These are phyloP conservation scores for Starmerella sirachaensis DNA, from an alignment of 805 yeast genomes.

Conservation along the genomic window DNA sequence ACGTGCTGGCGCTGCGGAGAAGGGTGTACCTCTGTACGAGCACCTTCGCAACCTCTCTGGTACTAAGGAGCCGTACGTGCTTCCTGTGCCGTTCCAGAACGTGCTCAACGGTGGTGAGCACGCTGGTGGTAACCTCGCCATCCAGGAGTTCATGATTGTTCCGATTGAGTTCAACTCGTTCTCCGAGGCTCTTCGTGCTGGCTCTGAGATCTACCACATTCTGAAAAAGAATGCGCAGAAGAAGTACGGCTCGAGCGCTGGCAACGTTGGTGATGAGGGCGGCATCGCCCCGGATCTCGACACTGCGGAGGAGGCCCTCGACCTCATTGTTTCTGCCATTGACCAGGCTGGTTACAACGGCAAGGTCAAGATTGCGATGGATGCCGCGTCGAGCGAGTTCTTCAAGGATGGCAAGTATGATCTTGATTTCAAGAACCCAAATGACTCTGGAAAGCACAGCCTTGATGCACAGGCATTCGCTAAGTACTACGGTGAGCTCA, in stretches of 20 bases:
- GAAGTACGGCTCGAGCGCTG: slow-evolving; percentile 95
- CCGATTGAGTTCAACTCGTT: slow-evolving; percentile 85
- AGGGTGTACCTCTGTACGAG: slow-evolving; percentile 82
- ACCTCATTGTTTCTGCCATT: slow-evolving; percentile 82
- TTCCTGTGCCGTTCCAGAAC: slow-evolving; percentile 98
- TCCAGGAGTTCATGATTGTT: slow-evolving; percentile 99
- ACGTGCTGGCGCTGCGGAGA: slow-evolving; percentile 96
- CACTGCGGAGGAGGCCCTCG: slow-evolving; percentile 94
- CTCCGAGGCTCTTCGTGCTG: slow-evolving; percentile 93
- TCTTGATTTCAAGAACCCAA: slow-evolving; percentile 96
- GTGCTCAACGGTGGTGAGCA: slow-evolving; percentile 99
- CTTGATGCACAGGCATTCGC: slow-evolving; percentile 80
- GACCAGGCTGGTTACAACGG: slow-evolving; percentile 93
- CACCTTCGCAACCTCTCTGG: slow-evolving; percentile 76
- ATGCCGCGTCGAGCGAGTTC: slow-evolving; percentile 96
- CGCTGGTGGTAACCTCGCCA: slow-evolving; percentile 98
- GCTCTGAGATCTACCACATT: slow-evolving; percentile 96
- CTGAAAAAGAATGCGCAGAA: slow-evolving; percentile 86
- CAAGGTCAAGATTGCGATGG: slow-evolving; percentile 81
- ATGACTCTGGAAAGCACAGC: slow-evolving; percentile 86
- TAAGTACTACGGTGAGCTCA: slow-evolving; percentile 64
- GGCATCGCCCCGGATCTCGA: slow-evolving; percentile 98
- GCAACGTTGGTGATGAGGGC: slow-evolving; percentile 99
- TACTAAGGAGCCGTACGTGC: slow-evolving; percentile 70
- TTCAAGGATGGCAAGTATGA: slow-evolving; percentile 95